Evolutionary conservation across 768 basidiomycete genomes (phyloP), one percentile per base, ranked within the genome.

Genomic region (Psilocybe tampanensis): DNA sequence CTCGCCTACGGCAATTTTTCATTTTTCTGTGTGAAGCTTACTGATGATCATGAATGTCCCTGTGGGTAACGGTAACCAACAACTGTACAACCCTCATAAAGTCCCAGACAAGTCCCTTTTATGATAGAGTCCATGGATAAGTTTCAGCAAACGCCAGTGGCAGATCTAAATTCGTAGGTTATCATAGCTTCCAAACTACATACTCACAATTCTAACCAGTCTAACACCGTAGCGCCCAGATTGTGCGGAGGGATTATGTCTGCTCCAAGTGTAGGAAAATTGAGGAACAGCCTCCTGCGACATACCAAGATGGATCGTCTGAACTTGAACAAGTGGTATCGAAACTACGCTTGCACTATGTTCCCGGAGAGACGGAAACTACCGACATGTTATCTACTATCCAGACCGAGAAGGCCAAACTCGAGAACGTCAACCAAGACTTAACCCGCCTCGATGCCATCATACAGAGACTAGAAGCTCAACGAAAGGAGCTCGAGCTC

Each of bases 311-410:
- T 24, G 44, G 15, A 22, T 22, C 44, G 17, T 47, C 21, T 8
- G 17, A 43, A 21, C 36, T 23, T 18, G 17, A 34, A 7, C 36
- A 39, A 42, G 39, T 42, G 15, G 17, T 52, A 33, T 52, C 44
- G 12, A 41, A 29, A 33, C 22, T 51, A 44, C 48, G 54, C 33
- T 55, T 22, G 19, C 41, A 48, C 23, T 47, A 55, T 23, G 39
- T 50, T 34, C 32, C 54, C 9, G 17, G 48, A n/a, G 47, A 39
- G 11, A 45, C 55, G 13, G 59, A 55, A 47, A 60, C 5, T 33
- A 21, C 42, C 6, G 2, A 33, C n/a, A 55, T 60, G 3, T n/a
- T 29, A 8, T 29, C 49, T 17, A 47, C 42, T 1, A 41, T 45
- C 7, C 34, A 18, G 19, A 33, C 8, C 3, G 47, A 50, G 26